Evolutionary conservation across 2,329 filamentous ascomycete genomes (phyloP).

Genomic region (Fusarium sp.): DNA sequence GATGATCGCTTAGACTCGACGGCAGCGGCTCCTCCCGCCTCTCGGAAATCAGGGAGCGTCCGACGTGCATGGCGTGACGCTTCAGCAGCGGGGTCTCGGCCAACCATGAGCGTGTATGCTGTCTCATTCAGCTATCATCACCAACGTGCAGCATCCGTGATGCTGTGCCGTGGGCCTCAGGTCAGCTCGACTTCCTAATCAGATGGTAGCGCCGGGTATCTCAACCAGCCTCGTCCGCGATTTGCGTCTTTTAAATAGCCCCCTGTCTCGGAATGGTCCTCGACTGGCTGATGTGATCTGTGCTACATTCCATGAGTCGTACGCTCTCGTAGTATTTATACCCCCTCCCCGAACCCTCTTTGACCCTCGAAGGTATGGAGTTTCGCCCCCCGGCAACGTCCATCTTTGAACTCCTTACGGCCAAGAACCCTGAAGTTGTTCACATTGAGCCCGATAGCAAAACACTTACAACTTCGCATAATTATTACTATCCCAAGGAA

Average conservation of each 20-base stretch:
- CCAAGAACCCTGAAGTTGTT: not conserved
- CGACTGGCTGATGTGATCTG: not conserved
- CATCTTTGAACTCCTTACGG: not conserved
- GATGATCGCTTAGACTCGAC: not conserved
- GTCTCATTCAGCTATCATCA: not conserved
- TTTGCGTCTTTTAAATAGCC: not conserved
- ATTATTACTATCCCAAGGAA: not conserved
- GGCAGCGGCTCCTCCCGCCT: not conserved
- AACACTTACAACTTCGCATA: not conserved
- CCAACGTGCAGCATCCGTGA: not conserved
- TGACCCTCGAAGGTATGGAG: not conserved
- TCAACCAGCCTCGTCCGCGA: not conserved
- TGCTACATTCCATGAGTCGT: not conserved
- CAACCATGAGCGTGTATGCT: not conserved
- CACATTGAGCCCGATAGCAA: not conserved
- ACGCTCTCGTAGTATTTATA: not conserved
- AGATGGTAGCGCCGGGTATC: not conserved
- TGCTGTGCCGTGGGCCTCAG: not conserved
- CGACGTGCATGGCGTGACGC: slow-evolving; percentile 4
- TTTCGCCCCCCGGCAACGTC: not conserved
- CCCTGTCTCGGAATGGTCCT: not conserved
- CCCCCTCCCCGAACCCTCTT: not conserved
- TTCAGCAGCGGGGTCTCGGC: not conserved
- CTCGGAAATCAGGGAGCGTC: not conserved
- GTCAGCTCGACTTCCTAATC: not conserved